Evolutionary conservation across 2,329 filamentous ascomycete species (phyloP), one percentile per base, ranked within the genome.

Genomic region (Westerdykella sp.): DNA sequence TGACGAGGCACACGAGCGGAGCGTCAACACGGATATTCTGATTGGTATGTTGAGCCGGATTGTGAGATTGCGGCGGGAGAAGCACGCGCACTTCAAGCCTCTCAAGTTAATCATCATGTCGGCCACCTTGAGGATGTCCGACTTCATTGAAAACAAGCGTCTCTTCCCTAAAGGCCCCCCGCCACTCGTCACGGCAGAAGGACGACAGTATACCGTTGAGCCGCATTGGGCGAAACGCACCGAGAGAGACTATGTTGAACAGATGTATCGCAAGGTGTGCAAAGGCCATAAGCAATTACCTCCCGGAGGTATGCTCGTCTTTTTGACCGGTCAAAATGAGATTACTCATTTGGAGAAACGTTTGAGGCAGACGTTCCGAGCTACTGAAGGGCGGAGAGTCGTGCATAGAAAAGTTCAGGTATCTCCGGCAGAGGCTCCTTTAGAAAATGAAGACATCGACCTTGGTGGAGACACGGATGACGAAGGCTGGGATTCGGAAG

Each of bases 31-130:
- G 0, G 94, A 98, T 64, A 94, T 98, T 34, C 71, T 98, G n/a
- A 90, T 98, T 53, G 93, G 93, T 40, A 94, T 98, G 81, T 80
- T 97, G 13, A 96, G 90, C 60, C 81, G 91, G 59, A 89, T 97
- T 28, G 87, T 96, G 38, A 87, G 88, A 54, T 71, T 96, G 42
- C 80, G 93, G 46, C 77, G 96, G 69, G 79, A 80, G 6, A 72
- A 78, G 47, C 84, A 93, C 63, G 79, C 93, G 47, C 71, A 83
- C 4, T 84, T 64, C 41, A 70, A 82, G 51, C 89, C 90, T 0
- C 69, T 98, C 41, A 98, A 97, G 68, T 76, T 98, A 7, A 80
- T 98, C 46, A 95, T 98, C 69, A 98, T 98, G 94, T 97, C 91
- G 46, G 93, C 93, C 35, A 98, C 93, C 2, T 74, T 98, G 28